These are phyloP conservation scores for Xerocomellus intermedius DNA, from an alignment of 768 basidiomycete genomes.

Conservation along the genomic window DNA sequence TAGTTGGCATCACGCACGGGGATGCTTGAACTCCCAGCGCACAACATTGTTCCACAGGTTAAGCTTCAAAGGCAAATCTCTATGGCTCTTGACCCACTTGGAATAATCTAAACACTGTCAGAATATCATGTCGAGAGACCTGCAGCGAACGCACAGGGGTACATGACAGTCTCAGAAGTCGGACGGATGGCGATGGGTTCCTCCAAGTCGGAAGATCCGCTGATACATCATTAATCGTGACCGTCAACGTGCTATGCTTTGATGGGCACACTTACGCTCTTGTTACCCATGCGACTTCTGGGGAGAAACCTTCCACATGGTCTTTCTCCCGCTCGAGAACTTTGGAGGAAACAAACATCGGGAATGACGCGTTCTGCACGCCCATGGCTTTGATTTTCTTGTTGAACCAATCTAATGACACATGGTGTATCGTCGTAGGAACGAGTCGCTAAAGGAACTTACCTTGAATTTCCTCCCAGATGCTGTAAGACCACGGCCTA, in stretches of 20 bases:
- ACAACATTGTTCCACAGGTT: constrained; percentile 99
- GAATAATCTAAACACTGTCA: constrained; percentile 70
- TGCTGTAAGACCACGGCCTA: constrained; percentile 94
- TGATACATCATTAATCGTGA: constrained; percentile 29
- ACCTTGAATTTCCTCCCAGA: constrained; percentile 97
- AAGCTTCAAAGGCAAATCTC: constrained; percentile 93
- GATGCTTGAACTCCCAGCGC: constrained; percentile 99
- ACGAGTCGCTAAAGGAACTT: constrained; percentile 15
- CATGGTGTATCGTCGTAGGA: background rate
- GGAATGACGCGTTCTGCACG: constrained; percentile 98
- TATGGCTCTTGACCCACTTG: constrained; percentile 97
- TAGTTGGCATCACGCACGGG: constrained; percentile 55
- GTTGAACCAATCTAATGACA: constrained; percentile 85
- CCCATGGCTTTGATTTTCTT: constrained; percentile 87
- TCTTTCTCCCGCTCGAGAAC: constrained; percentile 96
- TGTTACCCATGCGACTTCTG: constrained; percentile 99
- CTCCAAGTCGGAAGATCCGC: constrained; percentile 90
- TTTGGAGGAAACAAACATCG: constrained; percentile 94
- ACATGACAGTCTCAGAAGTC: constrained; percentile 99
- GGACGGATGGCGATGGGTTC: constrained; percentile 98
- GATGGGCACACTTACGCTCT: constrained; percentile 64
- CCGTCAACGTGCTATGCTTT: background rate
- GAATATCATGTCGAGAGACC: background rate
- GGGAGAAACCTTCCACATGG: constrained; percentile 98
- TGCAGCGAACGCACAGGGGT: constrained; percentile 71